Evolutionary conservation across 108 stramenopile species (phyloP).

Genomic region (Aurantiochytrium sp.): DNA sequence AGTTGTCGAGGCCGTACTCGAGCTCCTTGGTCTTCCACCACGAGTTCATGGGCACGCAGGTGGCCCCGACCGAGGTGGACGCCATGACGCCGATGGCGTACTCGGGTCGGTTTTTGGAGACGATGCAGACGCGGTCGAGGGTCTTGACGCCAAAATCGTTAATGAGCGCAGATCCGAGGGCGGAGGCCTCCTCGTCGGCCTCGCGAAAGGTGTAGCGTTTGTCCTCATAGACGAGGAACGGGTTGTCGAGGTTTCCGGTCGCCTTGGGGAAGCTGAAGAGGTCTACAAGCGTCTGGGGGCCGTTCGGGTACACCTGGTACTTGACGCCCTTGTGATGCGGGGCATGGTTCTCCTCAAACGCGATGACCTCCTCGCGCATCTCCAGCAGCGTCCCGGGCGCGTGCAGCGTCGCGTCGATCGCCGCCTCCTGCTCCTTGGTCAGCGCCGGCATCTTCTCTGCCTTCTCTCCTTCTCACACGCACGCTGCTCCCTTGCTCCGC

Average conservation of each 20-base stretch:
- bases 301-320: neutral
- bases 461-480: neutral
- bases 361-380: neutral
- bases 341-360: neutral
- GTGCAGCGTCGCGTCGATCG: neutral
- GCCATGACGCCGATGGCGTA: neutral
- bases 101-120: neutral
- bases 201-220: neutral
- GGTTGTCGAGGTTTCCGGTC: neutral
- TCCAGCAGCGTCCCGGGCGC: neutral
- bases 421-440: neutral
- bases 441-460: neutral
- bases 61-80: neutral
- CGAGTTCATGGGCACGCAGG: neutral
- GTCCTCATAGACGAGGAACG: neutral
- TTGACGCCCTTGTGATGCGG: conserved; percentile 15
- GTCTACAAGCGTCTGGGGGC: neutral
- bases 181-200: neutral
- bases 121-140: neutral
- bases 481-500: no score
- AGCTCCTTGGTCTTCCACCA: neutral
- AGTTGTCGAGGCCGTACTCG: neutral
- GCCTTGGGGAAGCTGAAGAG: neutral
- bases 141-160: neutral
- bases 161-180: neutral